phyloP scores from a whole-genome alignment of 2,329 filamentous ascomycete genomes.

The Fusarium piperis region DNA sequence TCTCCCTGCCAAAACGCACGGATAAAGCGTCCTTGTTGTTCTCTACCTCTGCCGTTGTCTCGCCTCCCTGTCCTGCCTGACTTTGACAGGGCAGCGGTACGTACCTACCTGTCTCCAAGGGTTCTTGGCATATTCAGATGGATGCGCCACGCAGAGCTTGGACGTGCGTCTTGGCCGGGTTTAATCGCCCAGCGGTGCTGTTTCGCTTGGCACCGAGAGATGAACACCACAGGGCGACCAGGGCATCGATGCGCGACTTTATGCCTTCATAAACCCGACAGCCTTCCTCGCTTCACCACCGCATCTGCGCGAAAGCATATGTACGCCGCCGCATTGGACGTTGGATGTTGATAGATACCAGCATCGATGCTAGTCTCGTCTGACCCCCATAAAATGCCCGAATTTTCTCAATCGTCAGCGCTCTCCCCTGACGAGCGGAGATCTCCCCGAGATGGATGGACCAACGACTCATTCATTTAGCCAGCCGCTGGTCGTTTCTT shows the following conservation, averaged over 20 bases:
- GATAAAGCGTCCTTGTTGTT: slow-evolving; percentile 1
- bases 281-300: background rate
- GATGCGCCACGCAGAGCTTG: slow-evolving; percentile 28
- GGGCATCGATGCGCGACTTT: slow-evolving; percentile 31
- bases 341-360: background rate
- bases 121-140: slow-evolving; percentile 31
- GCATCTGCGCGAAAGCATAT: background rate
- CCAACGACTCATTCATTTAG: background rate
- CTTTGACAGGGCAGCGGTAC: slow-evolving; percentile 18
- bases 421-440: background rate
- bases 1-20: background rate
- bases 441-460: background rate
- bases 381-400: background rate
- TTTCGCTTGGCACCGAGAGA: slow-evolving; percentile 37
- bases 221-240: slow-evolving; percentile 23
- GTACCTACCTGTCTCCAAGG: slow-evolving; percentile 20
- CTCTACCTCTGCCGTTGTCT: slow-evolving; percentile 16
- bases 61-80: slow-evolving; percentile 20
- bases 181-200: slow-evolving; percentile 29
- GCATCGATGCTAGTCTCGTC: background rate
- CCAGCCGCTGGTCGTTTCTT: background rate
- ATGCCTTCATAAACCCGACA: slow-evolving; percentile 8
- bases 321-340: background rate
- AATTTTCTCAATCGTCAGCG: background rate
- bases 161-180: slow-evolving; percentile 30